Conservation (phyloP, 164 flowering plant species). For the Dillenia turbinata region DNA sequence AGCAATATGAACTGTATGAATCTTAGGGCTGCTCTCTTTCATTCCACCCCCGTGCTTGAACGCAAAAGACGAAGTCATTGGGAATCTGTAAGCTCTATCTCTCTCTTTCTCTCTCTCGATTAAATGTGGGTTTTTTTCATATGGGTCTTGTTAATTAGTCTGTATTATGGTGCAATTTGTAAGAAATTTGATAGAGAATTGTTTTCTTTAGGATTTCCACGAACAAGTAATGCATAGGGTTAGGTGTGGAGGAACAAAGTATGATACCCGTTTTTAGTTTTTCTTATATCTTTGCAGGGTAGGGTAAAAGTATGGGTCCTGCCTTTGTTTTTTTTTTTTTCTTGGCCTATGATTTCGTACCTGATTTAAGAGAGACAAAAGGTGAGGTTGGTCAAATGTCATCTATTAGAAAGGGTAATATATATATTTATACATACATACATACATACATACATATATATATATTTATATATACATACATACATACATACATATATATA, state of each 20-base stretch:
- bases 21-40: constrained; percentile 42
- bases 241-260: no score
- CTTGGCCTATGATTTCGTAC: no score
- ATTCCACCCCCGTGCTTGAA: constrained; percentile 54
- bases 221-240: no score
- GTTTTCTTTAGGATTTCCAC: no score
- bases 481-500: no score
- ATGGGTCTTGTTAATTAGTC: not conserved
- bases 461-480: no score
- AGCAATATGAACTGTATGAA: constrained; percentile 12
- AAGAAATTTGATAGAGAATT: not conserved
- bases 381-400: no score
- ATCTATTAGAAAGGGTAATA: no score
- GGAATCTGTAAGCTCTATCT: constrained; percentile 31
- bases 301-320: not conserved
- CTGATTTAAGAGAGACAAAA: no score
- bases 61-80: constrained; percentile 45
- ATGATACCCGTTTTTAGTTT: no score
- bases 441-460: no score
- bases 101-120: not conserved
- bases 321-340: not conserved
- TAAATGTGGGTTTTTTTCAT: not conserved
- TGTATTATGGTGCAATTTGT: not conserved
- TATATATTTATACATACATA: no score
- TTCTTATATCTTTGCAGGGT: not conserved